Evolutionary conservation across 2,329 filamentous ascomycete genomes (phyloP).

Genomic region (Xylaria sp.): DNA sequence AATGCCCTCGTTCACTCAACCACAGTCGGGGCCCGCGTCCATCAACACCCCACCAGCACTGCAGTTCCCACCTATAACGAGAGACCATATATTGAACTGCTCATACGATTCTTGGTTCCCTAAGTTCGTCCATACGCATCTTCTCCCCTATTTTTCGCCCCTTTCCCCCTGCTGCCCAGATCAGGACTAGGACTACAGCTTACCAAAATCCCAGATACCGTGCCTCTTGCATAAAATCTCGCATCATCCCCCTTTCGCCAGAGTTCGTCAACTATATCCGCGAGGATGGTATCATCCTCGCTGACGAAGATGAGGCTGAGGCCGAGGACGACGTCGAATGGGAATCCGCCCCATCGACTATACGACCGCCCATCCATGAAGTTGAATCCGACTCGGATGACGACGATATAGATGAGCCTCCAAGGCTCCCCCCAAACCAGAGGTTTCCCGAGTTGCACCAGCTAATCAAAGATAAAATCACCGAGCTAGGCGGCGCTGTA

Average conservation of each 20-base stretch:
- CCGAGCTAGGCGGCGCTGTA: constrained; percentile 84
- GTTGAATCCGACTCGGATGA: constrained; percentile 60
- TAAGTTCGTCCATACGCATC: constrained; percentile 59
- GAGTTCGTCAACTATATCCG: constrained; percentile 88
- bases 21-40: constrained; percentile 38
- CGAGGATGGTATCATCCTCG: constrained; percentile 91
- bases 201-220: constrained; percentile 69
- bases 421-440: constrained; percentile 61
- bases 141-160: background rate
- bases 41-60: constrained; percentile 40
- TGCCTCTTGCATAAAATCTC: constrained; percentile 83
- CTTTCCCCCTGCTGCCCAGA: background rate
- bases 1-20: constrained; percentile 47
- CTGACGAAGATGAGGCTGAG: constrained; percentile 74
- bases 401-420: constrained; percentile 63
- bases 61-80: constrained; percentile 82
- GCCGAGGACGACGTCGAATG: constrained; percentile 64
- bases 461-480: constrained; percentile 79
- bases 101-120: constrained; percentile 95
- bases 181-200: constrained; percentile 7
- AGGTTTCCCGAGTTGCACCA: constrained; percentile 79
- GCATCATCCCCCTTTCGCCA: constrained; percentile 79
- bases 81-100: constrained; percentile 90
- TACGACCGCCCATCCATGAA: constrained; percentile 53
- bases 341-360: constrained; percentile 57